Percentiles rank a stretch among this genome's conserved stretches.
Evolutionary conservation across 108 stramenopile species (phyloP).

Genomic region (Cylindrotheca closterium): DNA sequence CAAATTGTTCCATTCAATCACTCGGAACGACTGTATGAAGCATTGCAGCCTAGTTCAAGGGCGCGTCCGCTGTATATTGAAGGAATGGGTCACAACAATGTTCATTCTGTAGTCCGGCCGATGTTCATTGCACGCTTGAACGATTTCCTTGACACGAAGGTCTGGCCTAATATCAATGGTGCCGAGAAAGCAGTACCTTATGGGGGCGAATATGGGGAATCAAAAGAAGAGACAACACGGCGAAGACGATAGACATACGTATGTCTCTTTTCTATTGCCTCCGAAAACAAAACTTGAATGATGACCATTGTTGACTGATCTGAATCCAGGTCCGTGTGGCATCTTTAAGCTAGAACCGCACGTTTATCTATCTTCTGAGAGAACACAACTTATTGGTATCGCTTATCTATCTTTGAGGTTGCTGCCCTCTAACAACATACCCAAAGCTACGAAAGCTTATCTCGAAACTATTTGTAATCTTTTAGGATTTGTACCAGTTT

Average conservation of each 20-base stretch:
- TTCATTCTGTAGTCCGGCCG: conserved; percentile 76
- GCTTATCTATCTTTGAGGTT: no score
- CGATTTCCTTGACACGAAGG: conserved; percentile 73
- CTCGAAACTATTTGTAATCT: no score
- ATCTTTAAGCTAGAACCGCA: neutral
- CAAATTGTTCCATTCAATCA: conserved; percentile 95
- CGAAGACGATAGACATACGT: conserved; percentile 9
- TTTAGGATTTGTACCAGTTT: no score
- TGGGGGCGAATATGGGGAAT: conserved; percentile 3
- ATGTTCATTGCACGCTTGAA: conserved; percentile 76
- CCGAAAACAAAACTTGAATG: neutral
- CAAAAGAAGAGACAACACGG: neutral
- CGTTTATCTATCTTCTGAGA: neutral
- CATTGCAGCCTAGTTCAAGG: conserved; percentile 52
- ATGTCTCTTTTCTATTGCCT: neutral
- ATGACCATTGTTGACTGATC: neutral
- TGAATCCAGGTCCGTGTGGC: neutral
- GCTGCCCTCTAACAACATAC: no score
- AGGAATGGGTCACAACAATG: conserved; percentile 91
- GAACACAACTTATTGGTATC: no score
- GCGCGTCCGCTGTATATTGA: conserved; percentile 84
- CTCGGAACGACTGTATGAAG: conserved; percentile 74
- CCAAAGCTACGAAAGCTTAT: no score
- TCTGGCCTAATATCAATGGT: conserved; percentile 50
- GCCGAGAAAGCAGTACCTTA: conserved; percentile 3